Conservation (phyloP, 2,329 filamentous ascomycete species). For the Arthrobotrys sphaeroides region DNA sequence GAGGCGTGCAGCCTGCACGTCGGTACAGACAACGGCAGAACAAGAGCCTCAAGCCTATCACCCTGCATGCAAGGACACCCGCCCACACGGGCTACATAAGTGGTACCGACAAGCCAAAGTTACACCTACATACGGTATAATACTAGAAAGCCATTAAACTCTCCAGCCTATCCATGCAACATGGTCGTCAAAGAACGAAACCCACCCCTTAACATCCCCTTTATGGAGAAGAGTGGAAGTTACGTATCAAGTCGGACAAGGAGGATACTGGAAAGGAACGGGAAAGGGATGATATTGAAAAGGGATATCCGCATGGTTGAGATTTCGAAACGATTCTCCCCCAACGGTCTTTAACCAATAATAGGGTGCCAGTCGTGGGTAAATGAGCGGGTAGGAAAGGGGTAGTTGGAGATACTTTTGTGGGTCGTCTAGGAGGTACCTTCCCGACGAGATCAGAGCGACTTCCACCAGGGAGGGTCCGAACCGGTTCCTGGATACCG, state of each 20-base stretch:
- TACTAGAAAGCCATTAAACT: background rate
- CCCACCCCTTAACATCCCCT: background rate
- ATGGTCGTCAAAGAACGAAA: background rate
- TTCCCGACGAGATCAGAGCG: background rate
- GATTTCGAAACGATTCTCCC: constrained; percentile 32
- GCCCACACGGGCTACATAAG: background rate
- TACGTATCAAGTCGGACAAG: constrained; percentile 18
- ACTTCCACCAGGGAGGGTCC: background rate
- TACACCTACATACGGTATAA: background rate
- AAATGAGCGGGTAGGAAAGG: constrained; percentile 23
- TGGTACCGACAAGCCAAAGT: background rate
- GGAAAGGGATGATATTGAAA: background rate
- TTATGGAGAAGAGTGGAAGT: background rate
- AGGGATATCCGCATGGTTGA: constrained; percentile 42
- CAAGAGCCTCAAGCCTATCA: constrained; percentile 32
- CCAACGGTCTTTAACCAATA: constrained; percentile 25
- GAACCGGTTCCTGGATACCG: background rate
- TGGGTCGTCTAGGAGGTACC: constrained; percentile 32
- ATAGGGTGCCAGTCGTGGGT: constrained; percentile 17
- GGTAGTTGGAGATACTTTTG: constrained; percentile 19
- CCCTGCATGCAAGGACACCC: background rate
- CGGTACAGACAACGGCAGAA: constrained; percentile 18
- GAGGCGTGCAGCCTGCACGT: background rate
- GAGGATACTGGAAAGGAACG: background rate
- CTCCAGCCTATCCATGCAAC: background rate